Evolutionary conservation across 768 basidiomycete species (phyloP), one percentile per base, ranked within the genome.

Genomic region (Boletus eberwhitei): DNA sequence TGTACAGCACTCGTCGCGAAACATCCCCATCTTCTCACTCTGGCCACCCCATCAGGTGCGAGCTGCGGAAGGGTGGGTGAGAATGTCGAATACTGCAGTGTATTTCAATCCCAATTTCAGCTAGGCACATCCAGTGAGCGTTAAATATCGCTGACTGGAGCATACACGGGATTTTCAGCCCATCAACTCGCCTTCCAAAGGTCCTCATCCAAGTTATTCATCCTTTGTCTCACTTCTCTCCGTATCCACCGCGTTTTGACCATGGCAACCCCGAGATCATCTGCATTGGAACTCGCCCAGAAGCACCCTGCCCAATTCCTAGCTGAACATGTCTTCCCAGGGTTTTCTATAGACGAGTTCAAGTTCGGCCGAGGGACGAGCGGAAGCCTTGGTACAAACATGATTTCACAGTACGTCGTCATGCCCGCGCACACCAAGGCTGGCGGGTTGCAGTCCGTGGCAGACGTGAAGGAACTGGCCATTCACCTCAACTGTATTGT

Each of bases 401-500:
- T 44, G 53, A 50, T 60, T 26, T 60, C 58, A 3, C 52, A 50
- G 0, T 21, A 19, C 19, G 8, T 47, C n/a, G n/a, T 32, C 8
- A 36, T 43, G n/a, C 47, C 58, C 5, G 45, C 39, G 5, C 45
- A 59, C 1, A 53, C 57, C 14, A 3, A 12, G 17, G 22, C 29
- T 6, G 49, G 49, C 16, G 49, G 44, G n/a, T 42, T 51, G n/a
- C 4, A 22, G 21, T 44, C 55, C 11, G 13, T 22, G 12, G 2
- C 34, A 14, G 19, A 1, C 1, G 48, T 12, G 19, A 41, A 48
- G 12, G 9, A 51, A 6, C 32, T 59, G 32, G 50, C 47, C 21
- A 59, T 53, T 4, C 58, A 59, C 32, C 50, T 59, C 26, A 59
- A 45, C 21, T 46, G 32, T 11, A 1, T 44, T 0, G 41, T 53